Base-by-base conservation (phyloP, 805 yeast genomes). In the Yamadazyma paraphyllophila region DNA sequence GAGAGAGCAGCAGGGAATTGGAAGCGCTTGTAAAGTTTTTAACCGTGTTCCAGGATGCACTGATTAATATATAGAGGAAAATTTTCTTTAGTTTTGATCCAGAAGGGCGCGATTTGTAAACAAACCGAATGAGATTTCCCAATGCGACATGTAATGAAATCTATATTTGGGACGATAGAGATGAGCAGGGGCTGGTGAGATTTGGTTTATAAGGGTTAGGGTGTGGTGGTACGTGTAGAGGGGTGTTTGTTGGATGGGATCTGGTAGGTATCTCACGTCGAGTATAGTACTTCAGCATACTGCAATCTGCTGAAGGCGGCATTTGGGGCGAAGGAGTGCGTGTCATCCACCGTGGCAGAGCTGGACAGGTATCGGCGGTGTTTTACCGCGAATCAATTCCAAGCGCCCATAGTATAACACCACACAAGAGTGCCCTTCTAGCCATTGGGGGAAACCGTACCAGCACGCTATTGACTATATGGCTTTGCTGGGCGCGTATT, bases 91-190 rank as follows among this genome's bases (percentile, higher is more conserved):
- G 31, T 30, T 17, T 15, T 38, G 36, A 31, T 25, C 36, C 36
- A 11, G 12, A 35, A 20, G 29, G 10, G 26, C 32, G 41, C 34
- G 15, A 26, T 32, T 32, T 36, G 45, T 42, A 42, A 42, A 42
- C 45, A 41, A 34, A 25, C 14, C 39, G 30, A 35, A 42, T 42
- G 35, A 35, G 35, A 42, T 42, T 42, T 42, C 45, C 45, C 17
- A 24, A 32, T 34, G 17, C 39, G 44, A 16, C 33, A 32, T 6
- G 36, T 15, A 13, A 15, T 32, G 17, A 32, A 13, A 8, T 32
- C 15, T 32, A 13, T 32, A 32, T 32, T 5, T 32, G 15, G 17
- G 15, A 13, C 3, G 6, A 14, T 12, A 9, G 36, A 15, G 36
- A 13, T 13, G 15, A 14, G 36, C 17, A 12, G 29, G 31, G 29